A percentile compares a stretch with the other conserved stretches of the same genome.
Conservation (phyloP, 192 early-diverging fungal genomes). For the Pecoramyces ruminantium region DNA sequence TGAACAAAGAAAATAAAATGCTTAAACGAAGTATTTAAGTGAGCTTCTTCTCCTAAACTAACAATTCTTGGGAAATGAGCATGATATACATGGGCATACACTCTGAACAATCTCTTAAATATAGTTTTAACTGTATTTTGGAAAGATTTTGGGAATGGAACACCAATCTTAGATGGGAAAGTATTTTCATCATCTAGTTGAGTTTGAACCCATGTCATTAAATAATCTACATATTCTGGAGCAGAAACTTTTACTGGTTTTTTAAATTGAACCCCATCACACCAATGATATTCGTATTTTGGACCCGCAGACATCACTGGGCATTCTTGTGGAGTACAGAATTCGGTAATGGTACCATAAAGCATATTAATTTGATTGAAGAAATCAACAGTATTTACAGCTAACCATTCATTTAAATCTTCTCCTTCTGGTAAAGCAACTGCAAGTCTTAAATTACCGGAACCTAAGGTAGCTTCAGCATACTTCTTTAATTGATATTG, state of each 20-base stretch:
- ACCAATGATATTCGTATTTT: slow-evolving; percentile 73
- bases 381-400: slow-evolving; percentile 85
- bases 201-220: slow-evolving; percentile 59
- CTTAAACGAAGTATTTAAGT: slow-evolving; percentile 85
- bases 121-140: slow-evolving; percentile 46
- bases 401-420: slow-evolving; percentile 80
- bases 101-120: slow-evolving; percentile 72
- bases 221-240: slow-evolving; percentile 71
- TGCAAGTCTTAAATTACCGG: slow-evolving; percentile 56
- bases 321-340: slow-evolving; percentile 76
- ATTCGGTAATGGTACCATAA: slow-evolving; percentile 64
- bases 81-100: slow-evolving; percentile 88
- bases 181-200: slow-evolving; percentile 73
- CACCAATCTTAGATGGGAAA: slow-evolving; percentile 68
- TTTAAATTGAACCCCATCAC: slow-evolving; percentile 61
- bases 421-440: slow-evolving; percentile 77
- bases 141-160: slow-evolving; percentile 61
- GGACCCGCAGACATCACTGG: slow-evolving; percentile 83
- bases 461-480: slow-evolving; percentile 58
- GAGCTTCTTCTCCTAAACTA: slow-evolving; percentile 63
- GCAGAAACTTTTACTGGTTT: slow-evolving; percentile 79
- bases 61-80: slow-evolving; percentile 62
- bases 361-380: slow-evolving; percentile 94
- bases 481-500: slow-evolving; percentile 46
- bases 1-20: slow-evolving; percentile 84